Evolutionary conservation across 768 basidiomycete species (phyloP), one percentile per base, ranked within the genome.

Genomic region (Auricularia sp.): DNA sequence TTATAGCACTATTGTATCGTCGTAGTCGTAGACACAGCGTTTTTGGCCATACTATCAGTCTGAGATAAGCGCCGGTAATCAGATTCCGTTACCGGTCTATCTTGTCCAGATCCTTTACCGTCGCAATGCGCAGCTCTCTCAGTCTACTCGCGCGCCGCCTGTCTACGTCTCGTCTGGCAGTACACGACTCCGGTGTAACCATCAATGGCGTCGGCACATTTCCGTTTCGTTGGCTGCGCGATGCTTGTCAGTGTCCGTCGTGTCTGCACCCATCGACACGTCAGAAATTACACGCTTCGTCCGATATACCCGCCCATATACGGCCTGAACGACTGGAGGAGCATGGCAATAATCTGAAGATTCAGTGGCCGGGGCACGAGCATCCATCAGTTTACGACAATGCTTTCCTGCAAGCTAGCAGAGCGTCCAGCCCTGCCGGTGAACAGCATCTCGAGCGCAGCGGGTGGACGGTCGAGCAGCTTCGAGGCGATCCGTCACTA

Each of bases 201-300:
- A 29, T 29, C 13, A 29, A 24, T 33, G 29, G 56, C 29, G 16
- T 59, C 16, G 56, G 56, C 33, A 56, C 75, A 10, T 85, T 91
- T 68, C 82, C 89, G 0, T 86, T 83, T 70, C 75, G 85, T 64
- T 94, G 92, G 87, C 82, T 98, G 10, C 85, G 94, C 29, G 94
- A 98, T 70, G 83, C 89, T 0, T 97, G 94, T 69, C 84, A 83
- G 65, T 92, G 89, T 51, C 75, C 83, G 0, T 70, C 76, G 2
- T 94, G 89, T 68, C 74, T 95, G 8, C 90, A 97, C 69, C 87
- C 90, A 0, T 82, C 85, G 3, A 93, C 88, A 0, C 77, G 75
- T 2, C 95, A 98, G 74, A 91, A 91, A 70, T 78, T 93, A 0
- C 85, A 86, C 70, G 77, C 82, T 62, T 83, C 88, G 2, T 85